These are phyloP conservation scores for Phaeosphaeriaceae sp. DNA, from an alignment of 2,329 filamentous ascomycete species.

Conservation along the genomic window DNA sequence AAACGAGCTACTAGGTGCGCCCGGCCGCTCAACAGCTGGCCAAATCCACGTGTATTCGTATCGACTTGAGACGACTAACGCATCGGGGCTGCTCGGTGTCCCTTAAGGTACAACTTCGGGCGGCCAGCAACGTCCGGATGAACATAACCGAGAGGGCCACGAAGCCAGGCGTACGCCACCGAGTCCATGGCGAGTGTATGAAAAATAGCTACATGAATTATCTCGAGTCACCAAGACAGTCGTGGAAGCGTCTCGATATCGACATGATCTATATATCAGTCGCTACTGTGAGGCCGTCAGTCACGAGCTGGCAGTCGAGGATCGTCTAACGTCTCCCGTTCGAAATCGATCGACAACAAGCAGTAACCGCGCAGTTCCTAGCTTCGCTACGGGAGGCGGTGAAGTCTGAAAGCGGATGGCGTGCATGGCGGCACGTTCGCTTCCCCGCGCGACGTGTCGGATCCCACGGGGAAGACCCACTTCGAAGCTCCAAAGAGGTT, in stretches of 20 bases:
- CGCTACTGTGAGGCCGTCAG: background rate
- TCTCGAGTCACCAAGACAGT: background rate
- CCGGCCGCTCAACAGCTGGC: conserved; percentile 2
- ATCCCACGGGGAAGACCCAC: background rate
- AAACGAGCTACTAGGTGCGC: background rate
- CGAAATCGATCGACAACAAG: conserved; percentile 9
- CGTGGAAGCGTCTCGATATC: background rate
- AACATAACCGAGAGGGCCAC: conserved; percentile 14
- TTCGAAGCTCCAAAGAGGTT: background rate
- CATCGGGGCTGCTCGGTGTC: conserved; percentile 10
- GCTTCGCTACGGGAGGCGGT: background rate
- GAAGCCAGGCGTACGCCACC: background rate
- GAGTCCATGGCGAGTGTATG: background rate
- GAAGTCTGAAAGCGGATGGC: background rate
- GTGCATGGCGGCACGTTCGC: background rate
- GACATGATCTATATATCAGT: background rate
- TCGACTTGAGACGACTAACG: conserved; percentile 2
- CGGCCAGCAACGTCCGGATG: conserved; percentile 9
- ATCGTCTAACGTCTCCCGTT: conserved; percentile 21
- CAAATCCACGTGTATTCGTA: conserved; percentile 5
- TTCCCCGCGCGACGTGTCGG: background rate
- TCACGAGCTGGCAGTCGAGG: background rate
- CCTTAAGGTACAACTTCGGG: background rate
- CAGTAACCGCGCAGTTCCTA: background rate
- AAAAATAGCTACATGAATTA: background rate